These are phyloP conservation scores for Nematocida ausubeli DNA, from an alignment of 371 early-diverging fungal genomes.

Conservation along the genomic window DNA sequence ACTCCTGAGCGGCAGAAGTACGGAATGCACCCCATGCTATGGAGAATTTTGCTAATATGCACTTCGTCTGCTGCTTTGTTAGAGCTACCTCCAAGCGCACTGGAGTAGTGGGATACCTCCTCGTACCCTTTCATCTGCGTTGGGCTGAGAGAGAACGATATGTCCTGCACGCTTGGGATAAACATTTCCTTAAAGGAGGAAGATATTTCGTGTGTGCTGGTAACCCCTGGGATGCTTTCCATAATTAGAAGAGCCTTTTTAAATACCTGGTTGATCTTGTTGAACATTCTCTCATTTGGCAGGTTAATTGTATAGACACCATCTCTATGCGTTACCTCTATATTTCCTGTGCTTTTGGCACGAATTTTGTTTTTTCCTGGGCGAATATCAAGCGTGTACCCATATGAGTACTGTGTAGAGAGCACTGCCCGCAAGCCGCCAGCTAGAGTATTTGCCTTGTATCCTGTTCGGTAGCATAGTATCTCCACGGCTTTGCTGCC, in stretches of 20 bases:
- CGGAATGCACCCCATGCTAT: slow-evolving; percentile 16
- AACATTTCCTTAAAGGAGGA: slow-evolving; percentile 24
- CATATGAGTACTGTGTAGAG: slow-evolving; percentile 40
- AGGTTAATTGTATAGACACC: slow-evolving; percentile 23
- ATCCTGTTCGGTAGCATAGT: slow-evolving; percentile 36
- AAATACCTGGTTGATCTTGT: slow-evolving; percentile 15
- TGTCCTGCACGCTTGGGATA: background rate
- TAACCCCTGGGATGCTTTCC: slow-evolving; percentile 11
- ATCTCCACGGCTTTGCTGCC: slow-evolving; percentile 33
- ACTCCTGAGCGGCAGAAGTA: slow-evolving; percentile 46
- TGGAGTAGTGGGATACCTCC: slow-evolving; percentile 41
- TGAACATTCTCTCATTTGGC: slow-evolving; percentile 25
- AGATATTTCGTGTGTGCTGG: background rate
- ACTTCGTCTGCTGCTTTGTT: background rate
- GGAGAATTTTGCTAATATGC: slow-evolving; percentile 1
- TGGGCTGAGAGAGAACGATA: slow-evolving; percentile 36
- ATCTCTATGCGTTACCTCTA: slow-evolving; percentile 11
- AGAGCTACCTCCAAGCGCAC: background rate
- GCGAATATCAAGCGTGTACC: slow-evolving; percentile 41
- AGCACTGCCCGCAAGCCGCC: slow-evolving; percentile 33
- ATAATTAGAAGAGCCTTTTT: background rate
- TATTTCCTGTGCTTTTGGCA: slow-evolving; percentile 16
- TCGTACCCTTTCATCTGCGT: slow-evolving; percentile 19
- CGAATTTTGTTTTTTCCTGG: slow-evolving; percentile 11
- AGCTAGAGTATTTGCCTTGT: slow-evolving; percentile 9